These are phyloP conservation scores for Gelatoporia subvermispora DNA, from an alignment of 768 basidiomycete genomes.

Conservation along the genomic window DNA sequence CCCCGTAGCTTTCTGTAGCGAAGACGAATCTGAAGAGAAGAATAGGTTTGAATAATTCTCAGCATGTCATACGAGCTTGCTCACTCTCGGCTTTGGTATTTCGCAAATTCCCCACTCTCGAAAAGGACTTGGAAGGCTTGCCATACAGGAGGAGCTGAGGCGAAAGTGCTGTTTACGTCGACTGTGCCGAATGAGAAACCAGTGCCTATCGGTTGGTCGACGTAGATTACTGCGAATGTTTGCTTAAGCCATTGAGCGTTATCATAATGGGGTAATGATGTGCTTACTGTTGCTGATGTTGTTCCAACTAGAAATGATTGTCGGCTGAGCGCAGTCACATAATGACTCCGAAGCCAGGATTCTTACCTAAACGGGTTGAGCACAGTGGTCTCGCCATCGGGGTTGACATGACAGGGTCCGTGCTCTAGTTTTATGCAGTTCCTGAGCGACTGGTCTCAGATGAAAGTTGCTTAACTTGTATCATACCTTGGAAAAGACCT, in stretches of 20 bases:
- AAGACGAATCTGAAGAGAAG: slow-evolving; percentile 47
- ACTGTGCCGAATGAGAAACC: slow-evolving; percentile 59
- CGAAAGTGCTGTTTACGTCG: slow-evolving; percentile 50
- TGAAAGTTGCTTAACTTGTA: background rate
- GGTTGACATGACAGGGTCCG: slow-evolving; percentile 58
- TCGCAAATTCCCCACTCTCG: slow-evolving; percentile 47
- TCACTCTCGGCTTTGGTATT: slow-evolving; percentile 50
- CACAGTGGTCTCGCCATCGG: slow-evolving; percentile 45
- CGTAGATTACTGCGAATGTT: slow-evolving; percentile 52
- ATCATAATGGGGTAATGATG: background rate
- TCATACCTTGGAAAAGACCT: slow-evolving; percentile 58
- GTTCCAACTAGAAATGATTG: slow-evolving; percentile 49
- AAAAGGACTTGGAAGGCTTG: slow-evolving; percentile 59
- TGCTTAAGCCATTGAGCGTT: background rate
- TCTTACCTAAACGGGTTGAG: slow-evolving; percentile 57
- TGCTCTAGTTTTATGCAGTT: slow-evolving; percentile 36
- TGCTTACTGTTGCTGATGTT: slow-evolving; percentile 57
- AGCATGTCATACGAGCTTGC: slow-evolving; percentile 12
- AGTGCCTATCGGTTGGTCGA: slow-evolving; percentile 64
- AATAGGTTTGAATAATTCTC: background rate
- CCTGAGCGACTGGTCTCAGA: no score
- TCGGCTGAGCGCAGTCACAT: background rate
- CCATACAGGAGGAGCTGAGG: slow-evolving; percentile 59
- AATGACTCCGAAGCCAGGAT: background rate
- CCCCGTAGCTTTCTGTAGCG: slow-evolving; percentile 64